Percentiles rank a stretch among this genome's conserved stretches.
Evolutionary conservation across 2,329 filamentous ascomycete species (phyloP).

Genomic region (Aspergillus viridinutans): DNA sequence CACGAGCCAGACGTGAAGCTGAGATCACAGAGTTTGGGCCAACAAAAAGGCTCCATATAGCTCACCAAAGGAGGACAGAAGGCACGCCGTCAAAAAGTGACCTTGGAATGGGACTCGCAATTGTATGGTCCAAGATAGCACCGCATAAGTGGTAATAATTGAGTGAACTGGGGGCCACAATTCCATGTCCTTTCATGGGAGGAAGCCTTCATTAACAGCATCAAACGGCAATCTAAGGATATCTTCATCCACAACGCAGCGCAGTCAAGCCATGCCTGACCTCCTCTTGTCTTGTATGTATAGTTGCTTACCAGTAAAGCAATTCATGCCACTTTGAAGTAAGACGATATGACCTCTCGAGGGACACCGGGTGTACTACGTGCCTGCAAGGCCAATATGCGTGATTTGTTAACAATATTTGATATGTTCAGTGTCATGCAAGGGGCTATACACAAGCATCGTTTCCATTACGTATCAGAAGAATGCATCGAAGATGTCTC

Average conservation of each 20-base stretch:
- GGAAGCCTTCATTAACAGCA: background rate
- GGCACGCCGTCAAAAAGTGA: background rate
- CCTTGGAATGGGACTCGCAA: background rate
- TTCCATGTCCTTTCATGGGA: background rate
- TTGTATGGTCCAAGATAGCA: background rate
- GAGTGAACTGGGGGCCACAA: background rate
- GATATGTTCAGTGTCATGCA: background rate
- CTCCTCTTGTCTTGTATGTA: background rate
- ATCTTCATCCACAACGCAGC: background rate
- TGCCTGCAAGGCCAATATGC: background rate
- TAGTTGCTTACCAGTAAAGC: background rate
- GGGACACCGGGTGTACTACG: background rate
- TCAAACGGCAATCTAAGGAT: background rate
- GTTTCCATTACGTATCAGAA: background rate
- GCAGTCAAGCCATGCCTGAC: too few species aligned
- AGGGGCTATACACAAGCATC: background rate
- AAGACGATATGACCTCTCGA: background rate
- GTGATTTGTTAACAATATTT: background rate
- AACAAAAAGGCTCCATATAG: background rate
- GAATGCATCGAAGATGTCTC: background rate
- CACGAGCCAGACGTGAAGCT: background rate
- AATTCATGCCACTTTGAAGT: background rate
- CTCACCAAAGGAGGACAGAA: background rate
- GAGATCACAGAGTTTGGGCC: background rate
- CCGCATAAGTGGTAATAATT: background rate